Conservation (phyloP, 2,329 filamentous ascomycete genomes). For the Hypoxylon sp. region DNA sequence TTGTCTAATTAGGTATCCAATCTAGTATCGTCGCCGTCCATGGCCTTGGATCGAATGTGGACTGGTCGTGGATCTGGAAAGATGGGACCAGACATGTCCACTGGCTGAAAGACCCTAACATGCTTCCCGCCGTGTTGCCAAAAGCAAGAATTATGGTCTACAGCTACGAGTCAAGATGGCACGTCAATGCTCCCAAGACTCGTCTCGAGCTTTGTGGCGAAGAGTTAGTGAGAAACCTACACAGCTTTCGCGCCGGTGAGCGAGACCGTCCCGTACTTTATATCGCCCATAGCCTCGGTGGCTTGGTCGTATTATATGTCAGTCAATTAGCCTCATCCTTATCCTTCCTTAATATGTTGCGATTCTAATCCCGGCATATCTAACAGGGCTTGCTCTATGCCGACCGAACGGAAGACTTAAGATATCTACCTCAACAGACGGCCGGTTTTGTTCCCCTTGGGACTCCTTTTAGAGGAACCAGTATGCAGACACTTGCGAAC, state of each 20-base stretch:
- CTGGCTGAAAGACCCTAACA: constrained; percentile 41
- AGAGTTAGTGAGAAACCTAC: constrained; percentile 3
- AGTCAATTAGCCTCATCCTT: not conserved
- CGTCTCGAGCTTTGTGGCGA: constrained; percentile 34
- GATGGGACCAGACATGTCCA: constrained; percentile 9
- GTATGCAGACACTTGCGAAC: not conserved
- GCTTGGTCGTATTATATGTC: constrained; percentile 17
- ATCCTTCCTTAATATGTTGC: not conserved
- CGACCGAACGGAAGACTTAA: not conserved
- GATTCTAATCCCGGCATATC: not conserved
- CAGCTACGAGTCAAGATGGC: constrained; percentile 32
- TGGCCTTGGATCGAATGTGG: not conserved
- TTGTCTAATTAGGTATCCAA: no score
- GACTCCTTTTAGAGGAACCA: constrained; percentile 5
- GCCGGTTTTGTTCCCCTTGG: constrained; percentile 14
- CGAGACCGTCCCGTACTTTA: constrained; percentile 15
- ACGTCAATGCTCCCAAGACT: constrained; percentile 16
- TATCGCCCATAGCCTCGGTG: constrained; percentile 17
- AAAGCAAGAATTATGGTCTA: constrained; percentile 35
- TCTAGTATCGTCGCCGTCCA: not conserved
- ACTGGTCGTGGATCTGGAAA: constrained; percentile 18
- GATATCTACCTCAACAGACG: constrained; percentile 9
- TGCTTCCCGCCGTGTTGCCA: constrained; percentile 34
- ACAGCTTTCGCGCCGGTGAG: not conserved
- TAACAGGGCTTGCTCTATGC: constrained; percentile 13